Percentiles rank a stretch among this genome's conserved stretches.
phyloP scores from a whole-genome alignment of 306 rosid species.

The Dalbergia cultrata region DNA sequence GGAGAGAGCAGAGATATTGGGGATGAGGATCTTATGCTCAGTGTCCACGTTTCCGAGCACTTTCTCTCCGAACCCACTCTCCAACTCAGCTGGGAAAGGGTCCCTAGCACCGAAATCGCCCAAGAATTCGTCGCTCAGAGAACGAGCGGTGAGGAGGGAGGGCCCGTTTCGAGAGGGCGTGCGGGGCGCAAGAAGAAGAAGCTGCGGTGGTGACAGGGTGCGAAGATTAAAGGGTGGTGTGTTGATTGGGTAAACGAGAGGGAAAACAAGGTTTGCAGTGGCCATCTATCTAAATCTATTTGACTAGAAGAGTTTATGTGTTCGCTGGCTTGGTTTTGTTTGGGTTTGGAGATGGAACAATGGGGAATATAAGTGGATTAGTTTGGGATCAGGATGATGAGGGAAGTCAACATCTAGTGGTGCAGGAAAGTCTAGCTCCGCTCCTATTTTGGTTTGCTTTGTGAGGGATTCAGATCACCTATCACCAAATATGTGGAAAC shows the following conservation, averaged over 20 bases:
- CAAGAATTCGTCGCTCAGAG: constrained; percentile 45
- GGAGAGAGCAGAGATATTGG: constrained; percentile 70
- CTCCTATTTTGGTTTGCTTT: too few species aligned
- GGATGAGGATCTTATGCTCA: constrained; percentile 91
- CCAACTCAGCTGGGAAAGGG: constrained; percentile 91
- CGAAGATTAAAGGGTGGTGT: not conserved
- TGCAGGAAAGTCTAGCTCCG: too few species aligned
- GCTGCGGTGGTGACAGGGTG: not conserved
- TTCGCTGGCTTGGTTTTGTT: not conserved
- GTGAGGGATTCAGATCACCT: too few species aligned
- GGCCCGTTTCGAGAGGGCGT: not conserved
- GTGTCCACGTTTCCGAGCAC: constrained; percentile 67
- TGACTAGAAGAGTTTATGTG: too few species aligned
- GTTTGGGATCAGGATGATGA: not conserved
- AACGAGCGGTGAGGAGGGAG: not conserved
- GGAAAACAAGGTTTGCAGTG: constrained; percentile 21
- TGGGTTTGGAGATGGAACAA: not conserved
- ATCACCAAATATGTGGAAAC: too few species aligned
- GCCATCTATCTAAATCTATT: constrained; percentile 33
- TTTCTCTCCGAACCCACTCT: constrained; percentile 77
- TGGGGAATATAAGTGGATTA: not conserved
- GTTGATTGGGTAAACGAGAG: not conserved
- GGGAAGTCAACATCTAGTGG: too few species aligned
- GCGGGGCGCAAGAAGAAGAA: not conserved
- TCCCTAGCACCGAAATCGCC: constrained; percentile 93